Conservation (phyloP, 352 stramenopile species). For the Phytophthora pinifolia region DNA sequence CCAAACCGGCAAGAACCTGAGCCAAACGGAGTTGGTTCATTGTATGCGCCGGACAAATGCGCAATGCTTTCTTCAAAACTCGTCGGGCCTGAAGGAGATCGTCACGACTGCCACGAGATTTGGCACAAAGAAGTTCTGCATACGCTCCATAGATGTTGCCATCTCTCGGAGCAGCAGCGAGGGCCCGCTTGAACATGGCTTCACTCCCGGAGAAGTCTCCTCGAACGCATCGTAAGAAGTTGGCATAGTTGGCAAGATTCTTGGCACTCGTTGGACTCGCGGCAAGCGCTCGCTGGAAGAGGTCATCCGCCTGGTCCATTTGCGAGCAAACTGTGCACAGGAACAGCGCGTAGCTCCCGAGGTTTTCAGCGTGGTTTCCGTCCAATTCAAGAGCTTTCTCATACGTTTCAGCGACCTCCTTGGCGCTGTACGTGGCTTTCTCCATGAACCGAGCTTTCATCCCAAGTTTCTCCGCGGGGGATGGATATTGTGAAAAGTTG, state of each 20-base stretch:
- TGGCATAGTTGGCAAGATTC: slow-evolving; percentile 35
- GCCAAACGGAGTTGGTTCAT: slow-evolving; percentile 28
- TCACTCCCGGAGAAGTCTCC: slow-evolving; percentile 31
- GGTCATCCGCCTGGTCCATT: slow-evolving; percentile 19
- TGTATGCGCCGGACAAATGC: slow-evolving; percentile 15
- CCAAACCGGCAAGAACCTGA: slow-evolving; percentile 12
- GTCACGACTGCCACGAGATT: neutral
- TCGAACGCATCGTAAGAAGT: slow-evolving; percentile 32
- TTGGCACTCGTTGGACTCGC: slow-evolving; percentile 19
- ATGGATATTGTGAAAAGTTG: slow-evolving; percentile 1
- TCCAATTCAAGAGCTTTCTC: slow-evolving; percentile 37
- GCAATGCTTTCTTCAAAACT: slow-evolving; percentile 27
- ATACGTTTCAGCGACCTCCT: slow-evolving; percentile 35
- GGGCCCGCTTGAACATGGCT: slow-evolving; percentile 28
- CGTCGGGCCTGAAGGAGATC: slow-evolving; percentile 12
- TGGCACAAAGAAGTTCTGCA: slow-evolving; percentile 26
- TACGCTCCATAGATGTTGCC: slow-evolving; percentile 33
- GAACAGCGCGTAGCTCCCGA: slow-evolving; percentile 47
- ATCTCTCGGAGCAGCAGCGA: slow-evolving; percentile 24
- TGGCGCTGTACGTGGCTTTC: slow-evolving; percentile 17
- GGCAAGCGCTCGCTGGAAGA: slow-evolving; percentile 30
- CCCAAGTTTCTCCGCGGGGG: slow-evolving; percentile 39
- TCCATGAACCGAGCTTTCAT: slow-evolving; percentile 51
- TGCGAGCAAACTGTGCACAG: slow-evolving; percentile 25
- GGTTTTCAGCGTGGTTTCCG: slow-evolving; percentile 26